Evolutionary conservation across 371 early-diverging fungal species (phyloP), one percentile per base, ranked within the genome.

Genomic region (Caulochytrium protostelioides): DNA sequence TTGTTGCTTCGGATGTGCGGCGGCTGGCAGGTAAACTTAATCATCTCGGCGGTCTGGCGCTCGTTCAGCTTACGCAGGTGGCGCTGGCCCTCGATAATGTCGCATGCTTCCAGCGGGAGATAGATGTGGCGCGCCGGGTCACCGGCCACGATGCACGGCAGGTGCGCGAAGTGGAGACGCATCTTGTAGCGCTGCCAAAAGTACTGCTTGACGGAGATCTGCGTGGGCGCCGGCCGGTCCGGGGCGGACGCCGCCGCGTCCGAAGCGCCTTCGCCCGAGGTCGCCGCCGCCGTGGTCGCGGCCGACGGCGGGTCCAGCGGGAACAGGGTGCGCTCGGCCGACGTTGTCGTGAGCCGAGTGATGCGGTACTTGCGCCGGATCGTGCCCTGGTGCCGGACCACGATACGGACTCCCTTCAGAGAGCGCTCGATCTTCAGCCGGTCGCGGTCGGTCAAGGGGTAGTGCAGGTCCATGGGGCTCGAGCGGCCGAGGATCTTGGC

Each of bases 61-160:
- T 81, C 83, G 43, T 77, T 73, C 14, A 83, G 52, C 49, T 81
- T 80, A 44, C 76, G 61, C 35, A 59, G 47, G 44, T 66, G 68
- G 18, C 80, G 68, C 56, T 84, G 86, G 27, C 80, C 83, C 28
- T 66, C 62, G 20, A 72, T 49, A 13, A 90, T 53, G 18, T 67
- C 62, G 54, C 90, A 87, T 20, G 85, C 65, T 54, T 92, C 90
- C 59, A 90, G 65, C 19, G 94, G 91, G 20, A 92, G 50, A 38
- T 62, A 66, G 6, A 54, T 32, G 20, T 47, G 38, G 16, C 44
- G 44, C n/a, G 28, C 32, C 6, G 52, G 46, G 31, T 52, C 54
- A 10, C 52, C 63, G n/a, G 80, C 80, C 22, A 72, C 68, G 8
- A 86, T 51, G 38, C 91, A 89, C 2, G 89, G 89, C 34, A 90